Evolutionary conservation across 2,329 filamentous ascomycete genomes (phyloP), one percentile per base, ranked within the genome.

Genomic region (Byssochlamys sp.): DNA sequence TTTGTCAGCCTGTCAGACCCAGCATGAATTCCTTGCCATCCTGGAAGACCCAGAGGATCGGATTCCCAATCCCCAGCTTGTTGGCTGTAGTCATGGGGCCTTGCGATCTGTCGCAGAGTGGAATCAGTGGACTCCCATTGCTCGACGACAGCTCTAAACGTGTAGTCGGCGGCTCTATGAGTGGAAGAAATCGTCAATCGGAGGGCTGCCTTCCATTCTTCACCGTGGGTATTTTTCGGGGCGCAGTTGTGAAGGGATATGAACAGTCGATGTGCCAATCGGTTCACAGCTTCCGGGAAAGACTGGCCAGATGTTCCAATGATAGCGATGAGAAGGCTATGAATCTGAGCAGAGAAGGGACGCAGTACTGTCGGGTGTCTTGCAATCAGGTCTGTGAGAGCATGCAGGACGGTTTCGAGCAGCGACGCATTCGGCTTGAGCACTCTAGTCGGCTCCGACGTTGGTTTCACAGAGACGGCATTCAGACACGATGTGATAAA

Each of bases 311-410:
- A 88, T 2, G 86, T 85, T 2, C 85, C 84, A 55, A 92, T 71
- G 61, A 86, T 83, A 4, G 74, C 73, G 52, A 81, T 77, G 49
- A 86, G 74, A 24, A 87, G 78, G 11, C 80, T 75, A 57, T 81
- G 84, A 50, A 95, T 81, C 62, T 90, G 87, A 39, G 81, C 79
- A 58, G 83, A 80, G 68, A 87, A 89, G 0, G 90, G 87, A 11
- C 92, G 86, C 71, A 95, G 87, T 31, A 89, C 89, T 5, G 90
- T 89, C 29, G 90, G 86, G 71, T 95, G 91, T 55, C 86, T 81
- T n/a, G 88, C 87, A 31, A 95, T 76, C 33, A 96, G 77, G 51
- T 84, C 80, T 31, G 82, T 78, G 60, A 96, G 85, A 54, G 88
- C 84, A 61, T 87, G 83, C 39, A 91, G 82, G 3, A 92, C 79